Evolutionary conservation across 2,329 filamentous ascomycete genomes (phyloP).

Genomic region (Fusarium fujikuroi): DNA sequence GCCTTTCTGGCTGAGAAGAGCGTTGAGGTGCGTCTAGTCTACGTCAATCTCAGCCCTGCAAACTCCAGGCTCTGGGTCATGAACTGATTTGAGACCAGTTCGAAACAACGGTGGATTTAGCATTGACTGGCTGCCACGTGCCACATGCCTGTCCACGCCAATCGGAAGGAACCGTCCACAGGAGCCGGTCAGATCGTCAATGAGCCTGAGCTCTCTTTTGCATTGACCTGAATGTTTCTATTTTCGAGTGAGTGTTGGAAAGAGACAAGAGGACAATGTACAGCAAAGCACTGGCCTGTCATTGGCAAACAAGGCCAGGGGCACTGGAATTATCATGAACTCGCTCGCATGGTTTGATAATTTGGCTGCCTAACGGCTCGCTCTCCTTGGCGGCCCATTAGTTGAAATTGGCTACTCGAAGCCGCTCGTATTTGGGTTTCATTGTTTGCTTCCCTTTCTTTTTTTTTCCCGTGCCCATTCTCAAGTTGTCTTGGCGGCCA

Average conservation of each 20-base stretch:
- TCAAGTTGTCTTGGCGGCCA: background rate
- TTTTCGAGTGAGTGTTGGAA: background rate
- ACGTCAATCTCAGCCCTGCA: conserved; percentile 22
- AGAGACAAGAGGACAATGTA: background rate
- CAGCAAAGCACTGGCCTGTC: background rate
- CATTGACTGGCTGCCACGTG: conserved; percentile 42
- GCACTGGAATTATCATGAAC: background rate
- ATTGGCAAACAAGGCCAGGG: background rate
- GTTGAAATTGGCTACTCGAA: background rate
- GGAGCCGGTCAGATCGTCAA: conserved; percentile 4
- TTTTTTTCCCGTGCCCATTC: background rate
- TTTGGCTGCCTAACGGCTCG: background rate
- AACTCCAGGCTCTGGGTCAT: conserved; percentile 11
- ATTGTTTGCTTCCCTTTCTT: background rate
- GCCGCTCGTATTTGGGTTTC: no score
- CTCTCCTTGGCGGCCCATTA: background rate
- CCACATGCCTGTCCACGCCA: conserved; percentile 31
- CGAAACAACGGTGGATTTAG: conserved; percentile 40
- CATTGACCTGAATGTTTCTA: background rate
- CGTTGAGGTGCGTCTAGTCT: conserved; percentile 8
- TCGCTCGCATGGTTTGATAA: conserved; percentile 1
- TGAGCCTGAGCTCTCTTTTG: conserved; percentile 5
- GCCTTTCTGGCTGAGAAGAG: conserved; percentile 1
- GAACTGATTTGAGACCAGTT: conserved; percentile 43
- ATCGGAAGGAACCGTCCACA: conserved; percentile 30